Evolutionary conservation across 371 early-diverging fungal species (phyloP), one percentile per base, ranked within the genome.

Genomic region (Mucor irregularis): DNA sequence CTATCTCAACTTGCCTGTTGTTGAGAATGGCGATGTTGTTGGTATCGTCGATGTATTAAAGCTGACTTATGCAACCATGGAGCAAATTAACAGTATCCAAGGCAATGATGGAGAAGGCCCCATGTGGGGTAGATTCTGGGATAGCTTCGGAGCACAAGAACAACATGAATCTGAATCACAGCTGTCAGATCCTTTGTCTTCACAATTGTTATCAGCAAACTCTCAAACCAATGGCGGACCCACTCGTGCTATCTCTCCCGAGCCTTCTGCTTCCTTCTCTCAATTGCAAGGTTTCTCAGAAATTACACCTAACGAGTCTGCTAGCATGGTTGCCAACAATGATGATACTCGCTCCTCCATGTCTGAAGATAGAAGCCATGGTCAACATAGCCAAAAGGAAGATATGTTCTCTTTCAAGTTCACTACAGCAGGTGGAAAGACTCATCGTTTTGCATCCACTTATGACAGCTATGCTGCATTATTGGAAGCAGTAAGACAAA

Each of bases 41-140:
- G 95, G 97, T 25, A 72, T 96, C 30, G 90, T 95, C 3, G 97
- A 96, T 66, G 94, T 95, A 16, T 71, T 95, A 59, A 88, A 90
- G 35, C 84, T 96, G 56, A 94, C 94, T 24, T 88, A 90, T 65
- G 82, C 81, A 5, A 82, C 83, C 35, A 58, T 88, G 60, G 86
- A 83, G 42, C 86, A 85, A 68, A 72, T 76, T 31, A 68, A 73
- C 49, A 71, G 69, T 49, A 76, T 73, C 13, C 67, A 76, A 54
- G 76, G 73, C 7, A 61, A 61, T 17, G 64, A 62, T 29, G 62
- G 57, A 13, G 73, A 70, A 49, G 68, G 65, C 31, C 79, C 79
- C 5, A 78, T 78, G 79, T 75, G 76, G 79, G 69, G 71, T 28
- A 58, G 73, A 34, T 78, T 78, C 33, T 78, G 79, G 79, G 74